These are phyloP conservation scores for Trypanosoma congolense DNA, from an alignment of 208 protist genomes.

Conservation along the genomic window DNA sequence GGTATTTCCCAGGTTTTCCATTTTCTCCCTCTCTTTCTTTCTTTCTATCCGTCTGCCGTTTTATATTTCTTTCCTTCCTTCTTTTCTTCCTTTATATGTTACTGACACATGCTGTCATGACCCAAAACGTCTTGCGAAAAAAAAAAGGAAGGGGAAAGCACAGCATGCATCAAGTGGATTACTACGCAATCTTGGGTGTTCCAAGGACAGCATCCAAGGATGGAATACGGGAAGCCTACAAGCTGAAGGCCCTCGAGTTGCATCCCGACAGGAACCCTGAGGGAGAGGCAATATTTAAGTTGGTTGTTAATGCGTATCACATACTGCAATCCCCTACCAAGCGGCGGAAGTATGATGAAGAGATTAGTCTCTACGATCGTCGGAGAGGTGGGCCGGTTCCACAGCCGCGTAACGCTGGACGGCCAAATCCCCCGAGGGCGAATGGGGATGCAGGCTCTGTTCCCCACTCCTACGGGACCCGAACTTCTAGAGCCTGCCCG, in stretches of 20 bases:
- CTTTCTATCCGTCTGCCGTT: too few relatives aligned
- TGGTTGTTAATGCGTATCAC: slow-evolving; percentile 80
- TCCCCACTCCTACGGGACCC: slow-evolving; percentile 18
- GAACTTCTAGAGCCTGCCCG: slow-evolving; percentile 6
- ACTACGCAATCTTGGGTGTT: slow-evolving; percentile 76
- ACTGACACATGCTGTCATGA: neutral
- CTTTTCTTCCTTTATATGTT: slow-evolving; percentile 11
- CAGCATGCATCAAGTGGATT: slow-evolving; percentile 33
- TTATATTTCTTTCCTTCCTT: slow-evolving; percentile 6
- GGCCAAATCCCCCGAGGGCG: slow-evolving; percentile 3
- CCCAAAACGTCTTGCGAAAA: neutral
- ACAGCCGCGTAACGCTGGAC: neutral
- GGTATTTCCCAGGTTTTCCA: too few relatives aligned
- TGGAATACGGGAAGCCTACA: slow-evolving; percentile 83
- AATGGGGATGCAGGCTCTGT: slow-evolving; percentile 12
- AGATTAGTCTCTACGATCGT: slow-evolving; percentile 40
- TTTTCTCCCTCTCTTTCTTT: too few relatives aligned
- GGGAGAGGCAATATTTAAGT: slow-evolving; percentile 75
- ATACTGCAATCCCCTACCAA: slow-evolving; percentile 65
- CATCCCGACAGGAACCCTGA: slow-evolving; percentile 90
- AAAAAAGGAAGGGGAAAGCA: slow-evolving; percentile 1
- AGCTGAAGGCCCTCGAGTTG: slow-evolving; percentile 67
- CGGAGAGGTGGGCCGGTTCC: slow-evolving; percentile 3
- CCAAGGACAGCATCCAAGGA: slow-evolving; percentile 61
- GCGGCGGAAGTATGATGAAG: slow-evolving; percentile 68